Conservation (phyloP, 352 stramenopile genomes). For the Pythium utonaiense region DNA sequence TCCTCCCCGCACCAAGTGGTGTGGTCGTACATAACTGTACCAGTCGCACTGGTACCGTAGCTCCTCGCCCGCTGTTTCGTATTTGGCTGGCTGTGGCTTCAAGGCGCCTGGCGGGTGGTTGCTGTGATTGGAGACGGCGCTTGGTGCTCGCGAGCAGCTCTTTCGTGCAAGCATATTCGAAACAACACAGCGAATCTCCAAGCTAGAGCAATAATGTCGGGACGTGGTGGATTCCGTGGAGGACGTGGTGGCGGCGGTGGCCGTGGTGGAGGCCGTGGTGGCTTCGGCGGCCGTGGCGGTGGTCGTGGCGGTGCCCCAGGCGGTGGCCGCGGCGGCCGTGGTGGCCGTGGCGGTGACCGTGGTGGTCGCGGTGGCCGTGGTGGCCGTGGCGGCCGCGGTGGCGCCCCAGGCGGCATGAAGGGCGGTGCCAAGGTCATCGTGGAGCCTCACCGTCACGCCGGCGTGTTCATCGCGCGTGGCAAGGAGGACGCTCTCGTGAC, state of each 20-base stretch:
- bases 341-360: conserved; percentile 23
- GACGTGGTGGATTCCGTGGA: conserved; percentile 26
- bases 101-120: conserved; percentile 5
- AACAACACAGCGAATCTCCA: conserved; percentile 5
- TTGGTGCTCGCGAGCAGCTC: neutral
- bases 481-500: conserved; percentile 99
- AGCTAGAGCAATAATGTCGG: conserved; percentile 18
- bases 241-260: conserved; percentile 9
- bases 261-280: conserved; percentile 21
- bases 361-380: conserved; percentile 36
- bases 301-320: conserved; percentile 10
- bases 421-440: conserved; percentile 96
- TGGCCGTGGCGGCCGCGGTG: conserved; percentile 54
- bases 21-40: conserved; percentile 6
- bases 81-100: conserved; percentile 21
- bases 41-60: conserved; percentile 5
- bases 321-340: conserved; percentile 7
- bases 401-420: conserved; percentile 87
- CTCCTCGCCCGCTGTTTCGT: conserved; percentile 12
- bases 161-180: neutral
- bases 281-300: conserved; percentile 13
- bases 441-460: conserved; percentile 97
- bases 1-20: neutral
- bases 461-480: conserved; percentile 97
- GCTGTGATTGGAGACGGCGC: conserved; percentile 18